phyloP scores from a whole-genome alignment of 116 monocot genomes.

The Dioscorea cayenensis region DNA sequence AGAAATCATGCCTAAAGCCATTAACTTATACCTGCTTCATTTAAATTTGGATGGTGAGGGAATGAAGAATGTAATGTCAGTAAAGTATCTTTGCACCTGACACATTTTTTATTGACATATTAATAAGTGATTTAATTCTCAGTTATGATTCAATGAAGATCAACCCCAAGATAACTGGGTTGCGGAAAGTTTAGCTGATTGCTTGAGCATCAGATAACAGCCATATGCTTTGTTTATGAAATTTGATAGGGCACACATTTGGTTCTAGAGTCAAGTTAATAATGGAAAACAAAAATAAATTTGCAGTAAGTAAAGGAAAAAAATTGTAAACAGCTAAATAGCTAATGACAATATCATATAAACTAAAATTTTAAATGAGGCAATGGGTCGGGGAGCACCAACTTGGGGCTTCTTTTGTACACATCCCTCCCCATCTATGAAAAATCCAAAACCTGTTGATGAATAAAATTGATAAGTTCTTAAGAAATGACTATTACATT shows the following conservation, averaged over 20 bases:
- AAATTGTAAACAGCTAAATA: not conserved
- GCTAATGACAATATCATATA: not conserved
- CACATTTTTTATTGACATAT: not conserved
- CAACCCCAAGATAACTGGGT: too few relatives aligned
- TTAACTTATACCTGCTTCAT: too few relatives aligned
- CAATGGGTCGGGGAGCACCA: conserved; percentile 13
- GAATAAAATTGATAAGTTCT: not conserved
- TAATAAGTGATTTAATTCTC: too few relatives aligned
- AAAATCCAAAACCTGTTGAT: conserved; percentile 80
- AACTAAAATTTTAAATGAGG: conserved; percentile 1
- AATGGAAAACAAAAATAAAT: not conserved
- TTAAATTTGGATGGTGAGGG: not conserved
- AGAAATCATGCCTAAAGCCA: too few relatives aligned
- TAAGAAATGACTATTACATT: not conserved
- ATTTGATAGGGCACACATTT: too few relatives aligned
- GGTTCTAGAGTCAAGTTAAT: not conserved
- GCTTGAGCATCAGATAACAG: too few relatives aligned
- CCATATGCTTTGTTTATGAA: too few relatives aligned
- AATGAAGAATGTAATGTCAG: not conserved
- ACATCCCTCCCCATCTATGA: conserved; percentile 57
- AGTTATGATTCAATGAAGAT: too few relatives aligned
- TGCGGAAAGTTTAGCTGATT: too few relatives aligned
- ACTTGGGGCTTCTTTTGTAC: conserved; percentile 85
- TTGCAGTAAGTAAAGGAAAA: not conserved
- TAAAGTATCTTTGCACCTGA: not conserved